phyloP scores from a whole-genome alignment of 805 yeast genomes.

The Clavispora fructus region DNA sequence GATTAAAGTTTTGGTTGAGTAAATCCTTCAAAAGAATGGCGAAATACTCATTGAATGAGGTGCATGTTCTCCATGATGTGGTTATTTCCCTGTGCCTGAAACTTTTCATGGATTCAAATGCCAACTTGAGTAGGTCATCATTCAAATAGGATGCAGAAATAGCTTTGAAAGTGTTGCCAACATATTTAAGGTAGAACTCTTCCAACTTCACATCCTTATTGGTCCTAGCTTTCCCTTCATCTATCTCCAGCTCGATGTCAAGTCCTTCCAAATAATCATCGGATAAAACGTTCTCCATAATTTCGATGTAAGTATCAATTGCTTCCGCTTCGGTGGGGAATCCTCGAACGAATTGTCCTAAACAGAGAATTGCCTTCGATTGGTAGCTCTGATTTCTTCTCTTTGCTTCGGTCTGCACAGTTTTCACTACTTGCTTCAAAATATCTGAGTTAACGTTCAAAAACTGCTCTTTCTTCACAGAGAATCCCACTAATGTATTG shows the following conservation, averaged over 20 bases:
- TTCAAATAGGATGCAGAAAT: conserved; percentile 7
- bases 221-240: conserved; percentile 26
- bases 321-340: conserved; percentile 33
- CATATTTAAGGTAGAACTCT: conserved; percentile 40
- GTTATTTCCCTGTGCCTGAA: conserved; percentile 22
- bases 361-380: conserved; percentile 44
- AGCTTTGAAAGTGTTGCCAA: conserved; percentile 20
- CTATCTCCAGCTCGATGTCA: conserved; percentile 25
- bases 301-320: conserved; percentile 32
- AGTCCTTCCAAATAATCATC: conserved; percentile 34
- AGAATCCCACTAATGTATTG: conserved; percentile 59
- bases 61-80: conserved; percentile 60
- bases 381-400: conserved; percentile 65
- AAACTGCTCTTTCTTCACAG: conserved; percentile 39
- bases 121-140: conserved; percentile 21
- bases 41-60: conserved; percentile 41
- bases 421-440: conserved; percentile 33
- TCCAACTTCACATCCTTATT: conserved; percentile 30
- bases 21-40: conserved; percentile 4
- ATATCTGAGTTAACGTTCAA: conserved; percentile 23
- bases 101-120: conserved; percentile 18
- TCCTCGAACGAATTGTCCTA: conserved; percentile 45
- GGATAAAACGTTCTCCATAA: conserved; percentile 28
- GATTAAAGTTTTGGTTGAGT: neutral
- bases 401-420: conserved; percentile 55